These are phyloP conservation scores for Phialophora chinensis DNA, from an alignment of 2,329 filamentous ascomycete genomes.

Conservation along the genomic window DNA sequence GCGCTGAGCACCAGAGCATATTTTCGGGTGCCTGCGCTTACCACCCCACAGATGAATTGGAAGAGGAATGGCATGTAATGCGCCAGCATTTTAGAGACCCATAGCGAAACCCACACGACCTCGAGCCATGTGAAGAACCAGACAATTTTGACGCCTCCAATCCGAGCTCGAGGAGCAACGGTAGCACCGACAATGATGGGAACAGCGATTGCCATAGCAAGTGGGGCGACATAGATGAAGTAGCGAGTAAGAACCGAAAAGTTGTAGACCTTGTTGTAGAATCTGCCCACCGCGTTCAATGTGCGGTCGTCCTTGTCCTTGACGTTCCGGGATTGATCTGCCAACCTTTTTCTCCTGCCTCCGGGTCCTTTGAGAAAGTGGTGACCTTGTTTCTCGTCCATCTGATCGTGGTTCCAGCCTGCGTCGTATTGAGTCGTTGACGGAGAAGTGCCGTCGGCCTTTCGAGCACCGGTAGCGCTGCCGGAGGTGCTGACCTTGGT, in stretches of 20 bases:
- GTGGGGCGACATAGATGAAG: slow-evolving; percentile 65
- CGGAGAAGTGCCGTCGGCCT: slow-evolving; percentile 46
- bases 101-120: slow-evolving; percentile 68
- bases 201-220: slow-evolving; percentile 64
- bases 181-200: slow-evolving; percentile 68
- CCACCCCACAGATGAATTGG: slow-evolving; percentile 66
- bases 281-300: slow-evolving; percentile 63
- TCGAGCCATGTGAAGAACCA: slow-evolving; percentile 72
- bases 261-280: slow-evolving; percentile 67
- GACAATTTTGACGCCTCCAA: slow-evolving; percentile 62
- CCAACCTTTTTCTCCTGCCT: slow-evolving; percentile 45
- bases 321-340: slow-evolving; percentile 45
- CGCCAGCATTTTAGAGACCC: slow-evolving; percentile 66
- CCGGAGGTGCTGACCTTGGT: slow-evolving; percentile 59
- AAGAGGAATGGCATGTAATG: slow-evolving; percentile 65
- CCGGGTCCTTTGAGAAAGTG: slow-evolving; percentile 33
- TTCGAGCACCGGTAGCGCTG: slow-evolving; percentile 52
- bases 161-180: slow-evolving; percentile 52
- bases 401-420: slow-evolving; percentile 38
- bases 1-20: slow-evolving; percentile 65
- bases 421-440: slow-evolving; percentile 42
- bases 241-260: slow-evolving; percentile 69
- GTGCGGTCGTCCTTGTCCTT: slow-evolving; percentile 58
- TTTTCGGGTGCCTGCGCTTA: slow-evolving; percentile 68
- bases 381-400: slow-evolving; percentile 38